Conservation (phyloP, 2,329 filamentous ascomycete genomes). For the Rhinocladiella mackenziei region DNA sequence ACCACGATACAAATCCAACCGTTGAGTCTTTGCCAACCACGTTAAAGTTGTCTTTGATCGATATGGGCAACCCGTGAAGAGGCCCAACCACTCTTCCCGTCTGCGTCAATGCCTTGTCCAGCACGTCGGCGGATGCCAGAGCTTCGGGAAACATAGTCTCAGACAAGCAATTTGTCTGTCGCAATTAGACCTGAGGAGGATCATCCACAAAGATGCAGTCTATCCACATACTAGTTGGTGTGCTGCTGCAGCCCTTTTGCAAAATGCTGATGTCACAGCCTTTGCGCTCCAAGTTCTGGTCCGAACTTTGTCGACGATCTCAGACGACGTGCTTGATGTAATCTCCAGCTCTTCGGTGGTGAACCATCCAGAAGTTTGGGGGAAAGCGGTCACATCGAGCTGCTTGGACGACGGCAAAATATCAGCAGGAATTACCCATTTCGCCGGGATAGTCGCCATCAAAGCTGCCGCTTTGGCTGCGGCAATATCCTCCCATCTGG, state of each 20-base stretch:
- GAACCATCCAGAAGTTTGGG: slow-evolving; percentile 2
- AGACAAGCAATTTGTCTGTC: slow-evolving; percentile 40
- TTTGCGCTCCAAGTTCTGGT: slow-evolving; percentile 5
- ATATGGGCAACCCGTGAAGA: slow-evolving; percentile 60
- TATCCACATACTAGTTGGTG: slow-evolving; percentile 39
- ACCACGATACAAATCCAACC: slow-evolving; percentile 36
- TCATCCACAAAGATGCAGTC: background rate
- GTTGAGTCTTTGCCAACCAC: slow-evolving; percentile 32
- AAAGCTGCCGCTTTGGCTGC: slow-evolving; percentile 4
- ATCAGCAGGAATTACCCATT: slow-evolving; percentile 2
- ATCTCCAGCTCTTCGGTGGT: background rate
- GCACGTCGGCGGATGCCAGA: slow-evolving; percentile 43
- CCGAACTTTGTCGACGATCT: background rate
- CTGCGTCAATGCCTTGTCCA: slow-evolving; percentile 41
- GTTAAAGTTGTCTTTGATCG: slow-evolving; percentile 39
- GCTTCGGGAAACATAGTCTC: slow-evolving; percentile 54
- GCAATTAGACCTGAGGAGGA: background rate
- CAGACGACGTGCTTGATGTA: background rate
- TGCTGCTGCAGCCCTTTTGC: slow-evolving; percentile 45
- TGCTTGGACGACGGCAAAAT: background rate
- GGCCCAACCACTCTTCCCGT: slow-evolving; percentile 50
- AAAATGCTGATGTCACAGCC: slow-evolving; percentile 51
- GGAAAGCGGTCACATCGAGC: slow-evolving; percentile 3
- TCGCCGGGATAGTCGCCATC: background rate
- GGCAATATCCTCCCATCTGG: slow-evolving; percentile 1